Conservation (phyloP, 176 grass and related monocot genomes). For the Aegilops sharonensis region DNA sequence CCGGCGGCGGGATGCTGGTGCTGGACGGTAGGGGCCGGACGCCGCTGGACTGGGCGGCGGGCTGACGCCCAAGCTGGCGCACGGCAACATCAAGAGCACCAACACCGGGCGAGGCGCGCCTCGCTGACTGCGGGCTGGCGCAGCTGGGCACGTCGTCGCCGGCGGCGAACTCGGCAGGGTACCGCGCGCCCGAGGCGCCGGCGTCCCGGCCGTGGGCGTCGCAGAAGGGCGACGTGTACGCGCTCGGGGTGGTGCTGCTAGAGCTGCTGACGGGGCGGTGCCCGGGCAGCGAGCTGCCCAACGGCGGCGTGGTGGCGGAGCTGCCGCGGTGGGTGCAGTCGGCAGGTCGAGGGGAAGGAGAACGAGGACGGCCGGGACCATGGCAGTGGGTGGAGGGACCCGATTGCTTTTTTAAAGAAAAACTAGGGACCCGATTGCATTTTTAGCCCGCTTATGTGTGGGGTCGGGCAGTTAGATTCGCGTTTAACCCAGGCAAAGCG, state of each 20-base stretch:
- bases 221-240: conserved; percentile 90
- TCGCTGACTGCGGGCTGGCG: conserved; percentile 80
- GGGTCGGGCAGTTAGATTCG: no score
- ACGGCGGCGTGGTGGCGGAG: conserved; percentile 44
- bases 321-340: conserved; percentile 94
- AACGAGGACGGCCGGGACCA: no score
- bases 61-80: conserved; percentile 54
- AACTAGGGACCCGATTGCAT: no score
- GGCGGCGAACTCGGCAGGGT: conserved; percentile 37
- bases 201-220: conserved; percentile 67
- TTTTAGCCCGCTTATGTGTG: no score
- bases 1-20: no score
- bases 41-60: not conserved
- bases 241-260: conserved; percentile 85
- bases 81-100: conserved; percentile 90
- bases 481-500: no score
- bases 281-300: conserved; percentile 36
- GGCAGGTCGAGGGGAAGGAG: not conserved
- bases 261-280: conserved; percentile 81
- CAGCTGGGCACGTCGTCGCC: conserved; percentile 47
- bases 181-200: conserved; percentile 71
- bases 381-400: no score
- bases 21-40: no score
- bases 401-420: no score
- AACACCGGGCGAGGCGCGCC: conserved; percentile 60